Evolutionary conservation across 257 asterid genomes (phyloP), one percentile per base, ranked within the genome.

Genomic region (Gentiana dahurica): DNA sequence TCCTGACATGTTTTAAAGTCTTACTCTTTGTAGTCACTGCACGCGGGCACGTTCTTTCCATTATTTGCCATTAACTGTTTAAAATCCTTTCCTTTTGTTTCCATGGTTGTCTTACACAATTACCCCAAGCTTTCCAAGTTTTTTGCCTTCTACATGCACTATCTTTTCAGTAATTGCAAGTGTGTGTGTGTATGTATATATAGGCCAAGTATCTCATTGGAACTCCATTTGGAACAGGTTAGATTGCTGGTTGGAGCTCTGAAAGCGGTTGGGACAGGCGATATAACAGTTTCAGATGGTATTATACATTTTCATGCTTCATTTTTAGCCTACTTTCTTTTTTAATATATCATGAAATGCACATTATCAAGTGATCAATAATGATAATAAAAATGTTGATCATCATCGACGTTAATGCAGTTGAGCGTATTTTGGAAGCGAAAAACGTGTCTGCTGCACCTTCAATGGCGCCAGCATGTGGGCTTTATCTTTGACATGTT

Each of bases 391-490:
- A 0, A 24, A 24, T 24, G 24, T 24, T 24, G 24, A 24, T 24
- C 24, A 24, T 24, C 24, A 24, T 24, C 24, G 24, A 24, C 24
- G 24, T 24, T 0, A 24, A 24, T 74, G 57, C 84, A 91, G 98
- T 87, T 64, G 70, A 83, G 64, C 72, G 81, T 58, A 87, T 91
- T 55, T 85, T 91, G 24, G 60, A 87, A 67, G 97, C 95, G 8
- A 87, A 83, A 85, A 63, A 72, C 12, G 69, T 85, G 3, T 52
- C 73, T 61, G 93, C 90, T 62, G 86, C 88, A 60, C 77, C 84
- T 65, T 93, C 97, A 0, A 91, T 91, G 98, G 95, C 95, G 6
- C 98, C 96, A 5, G 87, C 98, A 15, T 78, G 79, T 60, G 98
- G 98, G 47, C 97, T 91, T 63, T 87, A 87, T 70, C 97, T 91